Percentiles rank a stretch among this genome's conserved stretches.
phyloP scores from a whole-genome alignment of 2,329 filamentous ascomycete genomes.

The Zelopaecilomyces penicillatus region DNA sequence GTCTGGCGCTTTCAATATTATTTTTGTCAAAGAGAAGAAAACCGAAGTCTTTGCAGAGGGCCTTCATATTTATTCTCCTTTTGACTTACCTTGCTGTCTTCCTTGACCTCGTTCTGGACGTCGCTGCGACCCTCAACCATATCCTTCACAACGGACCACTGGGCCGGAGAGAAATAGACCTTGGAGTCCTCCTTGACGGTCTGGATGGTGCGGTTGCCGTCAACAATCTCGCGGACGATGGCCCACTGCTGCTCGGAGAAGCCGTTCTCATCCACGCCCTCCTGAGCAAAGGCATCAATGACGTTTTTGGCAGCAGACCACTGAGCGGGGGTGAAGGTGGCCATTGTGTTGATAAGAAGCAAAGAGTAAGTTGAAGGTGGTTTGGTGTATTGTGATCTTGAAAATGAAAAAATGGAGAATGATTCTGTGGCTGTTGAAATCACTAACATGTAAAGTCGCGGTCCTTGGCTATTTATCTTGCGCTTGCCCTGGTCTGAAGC shows the following conservation, averaged over 20 bases:
- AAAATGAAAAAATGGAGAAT: not conserved
- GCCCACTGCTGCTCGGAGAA: not conserved
- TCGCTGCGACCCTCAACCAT: not conserved
- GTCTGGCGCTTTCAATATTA: too few relatives aligned
- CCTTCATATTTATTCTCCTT: too few relatives aligned
- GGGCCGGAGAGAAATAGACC: not conserved
- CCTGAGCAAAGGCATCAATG: not conserved
- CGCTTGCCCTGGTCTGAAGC: too few relatives aligned
- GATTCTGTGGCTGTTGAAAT: not conserved
- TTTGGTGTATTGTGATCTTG: not conserved
- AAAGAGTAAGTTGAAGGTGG: not conserved
- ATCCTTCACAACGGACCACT: not conserved
- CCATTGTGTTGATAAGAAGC: not conserved
- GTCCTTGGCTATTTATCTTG: too few relatives aligned
- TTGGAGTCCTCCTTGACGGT: not conserved
- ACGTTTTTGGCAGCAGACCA: not conserved
- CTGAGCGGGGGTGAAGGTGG: not conserved
- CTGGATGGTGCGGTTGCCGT: not conserved
- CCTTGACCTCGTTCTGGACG: too few relatives aligned
- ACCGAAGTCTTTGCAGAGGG: too few relatives aligned
- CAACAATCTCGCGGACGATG: not conserved
- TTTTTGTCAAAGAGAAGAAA: too few relatives aligned
- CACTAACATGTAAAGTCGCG: too few relatives aligned
- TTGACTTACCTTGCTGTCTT: too few relatives aligned
- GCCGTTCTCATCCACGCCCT: not conserved